Evolutionary conservation across 2,329 filamentous ascomycete species (phyloP), one percentile per base, ranked within the genome.

Genomic region (Macrophomina phaseolina): DNA sequence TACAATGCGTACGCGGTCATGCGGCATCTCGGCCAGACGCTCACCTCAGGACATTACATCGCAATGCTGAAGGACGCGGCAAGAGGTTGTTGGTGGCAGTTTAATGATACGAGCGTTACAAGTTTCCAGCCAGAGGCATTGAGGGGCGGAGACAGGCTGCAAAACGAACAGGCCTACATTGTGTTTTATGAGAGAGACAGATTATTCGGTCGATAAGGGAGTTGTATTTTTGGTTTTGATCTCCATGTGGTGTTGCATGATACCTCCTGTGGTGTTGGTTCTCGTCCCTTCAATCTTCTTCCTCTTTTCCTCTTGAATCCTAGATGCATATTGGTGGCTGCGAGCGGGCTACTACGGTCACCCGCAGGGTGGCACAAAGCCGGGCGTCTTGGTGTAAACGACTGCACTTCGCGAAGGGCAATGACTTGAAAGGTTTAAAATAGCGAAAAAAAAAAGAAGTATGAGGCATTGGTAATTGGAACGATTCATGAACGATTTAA

Each of bases 1-100:
- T 99, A 97, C 77, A 90, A 97, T 74, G 90, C 91, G 63, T 97
- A 97, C 75, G 94, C 90, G 2, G 90, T 97, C 6, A 87, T 96
- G 64, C 85, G 91, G 69, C 94, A 97, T 76, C 79, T 87, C 4
- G 94, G 94, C 28, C 81, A 81, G 1, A 88, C 84, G 1, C 82
- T 91, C 63, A 86, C 87, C 45, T 87, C 86, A 61, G 94, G 94
- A 0, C 94, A 97, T 78, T 97, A 97, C 77, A 89, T 90, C 64
- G 86, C 89, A 3, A 88, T 91, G 34, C 80, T 81, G 52, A 81
- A 79, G 65, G 82, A 84, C 68, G 76, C 75, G 49, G 77, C 82
- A 38, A 81, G 86, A 34, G 82, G 83, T 32, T 84, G 82, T 68
- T 90, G 88, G 88, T 80, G 86, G 36, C 82, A 83, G 55, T 90